phyloP scores from a whole-genome alignment of 805 yeast species.

The Cyberlindnera lachancei region DNA sequence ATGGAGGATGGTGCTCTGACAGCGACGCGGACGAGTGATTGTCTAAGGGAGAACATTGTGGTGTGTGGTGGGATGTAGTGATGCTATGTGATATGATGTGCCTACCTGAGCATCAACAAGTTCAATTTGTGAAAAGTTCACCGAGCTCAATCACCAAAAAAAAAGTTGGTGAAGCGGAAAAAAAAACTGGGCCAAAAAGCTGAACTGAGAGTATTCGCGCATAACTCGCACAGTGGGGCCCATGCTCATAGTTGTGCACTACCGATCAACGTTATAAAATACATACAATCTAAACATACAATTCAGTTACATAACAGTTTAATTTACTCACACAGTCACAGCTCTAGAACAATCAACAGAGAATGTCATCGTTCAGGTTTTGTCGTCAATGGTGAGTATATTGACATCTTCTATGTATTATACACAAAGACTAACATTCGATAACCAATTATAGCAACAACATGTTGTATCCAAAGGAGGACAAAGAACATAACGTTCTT shows the following conservation, averaged over 20 bases:
- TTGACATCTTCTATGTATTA: background rate
- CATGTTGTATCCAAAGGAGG: slow-evolving; percentile 97
- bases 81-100: background rate
- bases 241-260: too few species aligned
- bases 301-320: too few species aligned
- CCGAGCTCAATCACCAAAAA: background rate
- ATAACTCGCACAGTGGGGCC: too few species aligned
- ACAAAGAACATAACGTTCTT: slow-evolving; percentile 60
- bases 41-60: slow-evolving; percentile 13
- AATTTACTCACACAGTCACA: too few species aligned
- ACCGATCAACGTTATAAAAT: too few species aligned
- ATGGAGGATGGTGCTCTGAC: slow-evolving; percentile 15
- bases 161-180: background rate
- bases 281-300: too few species aligned
- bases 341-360: too few species aligned
- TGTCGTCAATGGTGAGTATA: slow-evolving; percentile 69
- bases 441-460: slow-evolving; percentile 52
- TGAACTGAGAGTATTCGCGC: too few species aligned
- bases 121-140: background rate
- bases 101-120: background rate
- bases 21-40: slow-evolving; percentile 13
- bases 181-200: too few species aligned
- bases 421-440: background rate
- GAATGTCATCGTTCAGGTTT: slow-evolving; percentile 89
- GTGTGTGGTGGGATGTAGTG: too few species aligned